These are phyloP conservation scores for Atkinsonella texensis DNA, from an alignment of 2,329 filamentous ascomycete genomes.

Conservation along the genomic window DNA sequence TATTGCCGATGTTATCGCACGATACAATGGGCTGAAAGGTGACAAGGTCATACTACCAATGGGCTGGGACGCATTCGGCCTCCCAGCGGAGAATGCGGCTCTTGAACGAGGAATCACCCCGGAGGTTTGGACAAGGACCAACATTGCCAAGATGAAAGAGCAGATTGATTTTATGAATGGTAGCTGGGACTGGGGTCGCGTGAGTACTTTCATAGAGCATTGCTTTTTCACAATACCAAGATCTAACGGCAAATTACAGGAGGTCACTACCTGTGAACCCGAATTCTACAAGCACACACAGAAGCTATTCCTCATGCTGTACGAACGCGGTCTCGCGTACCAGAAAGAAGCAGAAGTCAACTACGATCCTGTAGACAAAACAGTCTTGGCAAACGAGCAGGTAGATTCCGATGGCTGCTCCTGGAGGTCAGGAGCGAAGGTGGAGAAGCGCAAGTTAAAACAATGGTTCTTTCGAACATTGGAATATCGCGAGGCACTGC, in stretches of 20 bases:
- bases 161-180: conserved; percentile 72
- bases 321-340: conserved; percentile 65
- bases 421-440: conserved; percentile 77
- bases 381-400: conserved; percentile 85
- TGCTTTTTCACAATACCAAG: not conserved
- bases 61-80: conserved; percentile 87
- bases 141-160: conserved; percentile 75
- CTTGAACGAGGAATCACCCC: conserved; percentile 72
- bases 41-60: conserved; percentile 73
- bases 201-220: conserved; percentile 32
- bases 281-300: conserved; percentile 86
- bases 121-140: conserved; percentile 64
- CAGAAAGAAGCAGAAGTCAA: conserved; percentile 77
- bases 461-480: conserved; percentile 90
- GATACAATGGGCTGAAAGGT: conserved; percentile 64
- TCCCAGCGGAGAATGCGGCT: conserved; percentile 85
- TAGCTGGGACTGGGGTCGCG: conserved; percentile 71
- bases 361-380: conserved; percentile 81
- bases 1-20: conserved; percentile 73
- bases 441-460: conserved; percentile 65
- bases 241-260: conserved; percentile 35
- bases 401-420: conserved; percentile 77
- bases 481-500: conserved; percentile 58
- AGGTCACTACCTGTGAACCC: conserved; percentile 74
- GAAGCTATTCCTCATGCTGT: conserved; percentile 67